phyloP scores from a whole-genome alignment of 495 filamentous ascomycete species.

The Tricharina praecox region DNA sequence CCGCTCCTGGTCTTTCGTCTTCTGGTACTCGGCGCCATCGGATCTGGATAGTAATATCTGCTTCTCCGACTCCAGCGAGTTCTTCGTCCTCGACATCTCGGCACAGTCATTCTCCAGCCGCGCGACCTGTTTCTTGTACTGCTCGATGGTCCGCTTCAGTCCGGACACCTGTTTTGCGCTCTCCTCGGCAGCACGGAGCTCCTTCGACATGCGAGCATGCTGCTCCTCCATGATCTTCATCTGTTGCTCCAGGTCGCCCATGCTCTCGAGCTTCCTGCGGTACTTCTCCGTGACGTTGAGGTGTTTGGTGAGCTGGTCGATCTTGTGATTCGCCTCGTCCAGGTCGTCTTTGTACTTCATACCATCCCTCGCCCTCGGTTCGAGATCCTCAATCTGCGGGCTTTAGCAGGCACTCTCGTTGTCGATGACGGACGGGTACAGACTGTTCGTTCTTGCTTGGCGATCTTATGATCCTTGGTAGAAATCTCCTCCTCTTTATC shows the following conservation, averaged over 20 bases:
- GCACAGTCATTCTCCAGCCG: slow-evolving; percentile 23
- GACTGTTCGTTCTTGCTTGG: slow-evolving; percentile 19
- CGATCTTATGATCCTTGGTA: slow-evolving; percentile 16
- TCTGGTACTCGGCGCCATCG: slow-evolving; percentile 23
- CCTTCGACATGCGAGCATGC: slow-evolving; percentile 19
- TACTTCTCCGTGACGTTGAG: slow-evolving; percentile 27
- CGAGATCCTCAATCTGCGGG: slow-evolving; percentile 20
- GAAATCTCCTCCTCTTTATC: slow-evolving; percentile 24
- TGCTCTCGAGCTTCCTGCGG: slow-evolving; percentile 25
- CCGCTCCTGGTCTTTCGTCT: slow-evolving; percentile 26
- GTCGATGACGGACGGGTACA: neutral
- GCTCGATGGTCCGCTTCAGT: slow-evolving; percentile 24
- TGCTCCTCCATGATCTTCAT: slow-evolving; percentile 24
- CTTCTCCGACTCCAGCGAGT: slow-evolving; percentile 17
- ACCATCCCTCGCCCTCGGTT: slow-evolving; percentile 20
- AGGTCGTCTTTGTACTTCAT: slow-evolving; percentile 27
- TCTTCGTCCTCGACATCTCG: slow-evolving; percentile 18
- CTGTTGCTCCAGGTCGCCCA: slow-evolving; percentile 25
- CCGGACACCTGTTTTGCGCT: slow-evolving; percentile 24
- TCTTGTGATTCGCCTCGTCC: slow-evolving; percentile 26
- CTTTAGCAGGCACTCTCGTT: neutral
- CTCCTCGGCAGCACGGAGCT: slow-evolving; percentile 22
- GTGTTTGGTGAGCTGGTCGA: slow-evolving; percentile 24
- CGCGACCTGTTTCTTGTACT: slow-evolving; percentile 26
- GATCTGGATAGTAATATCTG: slow-evolving; percentile 23